Percentiles rank a stretch among this genome's conserved stretches.
phyloP scores from a whole-genome alignment of 148 eudicot genomes.

The Chenopodium berlandieri region DNA sequence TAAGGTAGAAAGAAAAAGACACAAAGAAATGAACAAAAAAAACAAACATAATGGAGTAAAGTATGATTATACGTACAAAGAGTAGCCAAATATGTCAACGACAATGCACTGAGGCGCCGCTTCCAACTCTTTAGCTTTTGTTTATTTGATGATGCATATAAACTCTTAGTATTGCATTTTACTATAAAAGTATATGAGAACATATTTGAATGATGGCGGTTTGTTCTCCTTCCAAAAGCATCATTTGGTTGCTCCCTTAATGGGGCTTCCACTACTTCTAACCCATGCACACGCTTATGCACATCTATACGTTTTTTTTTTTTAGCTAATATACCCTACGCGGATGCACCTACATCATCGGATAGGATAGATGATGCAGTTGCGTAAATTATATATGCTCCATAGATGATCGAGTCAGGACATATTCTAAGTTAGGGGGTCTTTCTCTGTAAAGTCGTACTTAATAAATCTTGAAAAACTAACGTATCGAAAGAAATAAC shows the following conservation, averaged over 20 bases:
- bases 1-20: background rate
- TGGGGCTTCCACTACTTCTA: constrained; percentile 11
- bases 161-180: background rate
- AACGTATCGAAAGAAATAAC: no score
- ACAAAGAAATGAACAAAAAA: background rate
- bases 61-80: background rate
- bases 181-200: background rate
- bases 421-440: no score
- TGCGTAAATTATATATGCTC: no score
- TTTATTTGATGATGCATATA: background rate
- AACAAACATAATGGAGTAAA: background rate
- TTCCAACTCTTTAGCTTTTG: background rate
- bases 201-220: constrained; percentile 2
- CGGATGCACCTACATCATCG: no score
- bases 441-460: no score
- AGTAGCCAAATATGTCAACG: constrained; percentile 22
- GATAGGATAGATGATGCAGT: no score
- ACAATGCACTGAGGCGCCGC: constrained; percentile 25
- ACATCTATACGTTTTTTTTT: no score
- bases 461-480: no score
- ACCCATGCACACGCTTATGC: constrained; percentile 10
- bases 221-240: background rate
- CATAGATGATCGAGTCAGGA: no score
- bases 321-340: no score
- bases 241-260: constrained; percentile 5